Conservation (phyloP, 1,139 yeast genomes). For the Meyerozyma carpophila region DNA sequence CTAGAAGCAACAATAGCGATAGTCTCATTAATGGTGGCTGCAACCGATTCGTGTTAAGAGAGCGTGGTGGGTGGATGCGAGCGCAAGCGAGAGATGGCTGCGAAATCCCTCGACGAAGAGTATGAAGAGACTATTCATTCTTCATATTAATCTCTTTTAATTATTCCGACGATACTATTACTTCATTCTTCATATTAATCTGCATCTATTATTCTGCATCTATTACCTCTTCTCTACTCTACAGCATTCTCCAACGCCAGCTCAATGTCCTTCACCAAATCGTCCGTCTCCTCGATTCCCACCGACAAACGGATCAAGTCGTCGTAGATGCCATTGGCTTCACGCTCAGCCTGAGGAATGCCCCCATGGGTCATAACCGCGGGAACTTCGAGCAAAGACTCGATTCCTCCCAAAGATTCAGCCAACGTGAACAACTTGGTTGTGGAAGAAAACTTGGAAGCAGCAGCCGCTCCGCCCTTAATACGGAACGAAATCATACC, state of each 20-base stretch:
- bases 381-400: conserved; percentile 82
- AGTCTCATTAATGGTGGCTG: background rate
- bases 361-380: conserved; percentile 94
- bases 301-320: conserved; percentile 80
- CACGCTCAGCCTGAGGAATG: conserved; percentile 77
- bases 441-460: conserved; percentile 65
- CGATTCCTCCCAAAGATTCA: conserved; percentile 88
- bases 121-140: no score
- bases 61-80: background rate
- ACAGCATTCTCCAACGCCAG: conserved; percentile 51
- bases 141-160: no score
- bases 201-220: background rate
- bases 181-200: no score
- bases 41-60: background rate
- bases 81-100: no score
- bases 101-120: conserved; percentile 6
- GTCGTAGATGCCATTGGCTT: conserved; percentile 75
- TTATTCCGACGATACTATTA: no score
- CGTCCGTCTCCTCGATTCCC: conserved; percentile 83
- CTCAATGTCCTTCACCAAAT: conserved; percentile 66
- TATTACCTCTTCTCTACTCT: background rate
- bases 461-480: conserved; percentile 75
- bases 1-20: background rate
- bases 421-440: conserved; percentile 81
- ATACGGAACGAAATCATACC: conserved; percentile 90